Base-by-base conservation (phyloP, 169 alveolate species). In the Miamiensis avidus region DNA sequence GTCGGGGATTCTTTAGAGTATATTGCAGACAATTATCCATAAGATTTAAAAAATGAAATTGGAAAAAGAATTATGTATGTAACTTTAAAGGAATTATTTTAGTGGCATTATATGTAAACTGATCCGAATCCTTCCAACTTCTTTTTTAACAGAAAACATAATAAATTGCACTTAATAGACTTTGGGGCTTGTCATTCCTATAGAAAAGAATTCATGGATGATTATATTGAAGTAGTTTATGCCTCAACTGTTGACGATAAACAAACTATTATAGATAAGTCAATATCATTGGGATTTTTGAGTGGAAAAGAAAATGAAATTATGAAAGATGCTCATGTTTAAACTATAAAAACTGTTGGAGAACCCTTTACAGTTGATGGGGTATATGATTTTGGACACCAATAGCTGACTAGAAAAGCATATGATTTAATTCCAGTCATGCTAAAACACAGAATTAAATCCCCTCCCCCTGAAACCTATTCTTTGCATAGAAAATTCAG, bases 111-210 rank as follows among this genome's bases (percentile, higher is more conserved):
- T 73, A 94, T 94, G 97, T 78, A 94, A 74, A 92, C 97, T 32
- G 97, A 94, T 85, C 97, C 97, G 0, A 94, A 94, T 83, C 97
- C 97, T 26, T 94, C 95, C 0, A 94, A 94, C 65, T 94, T 89
- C 85, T 88, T 89, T 34, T 94, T 88, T 65, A 95, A 94, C 73
- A 49, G 81, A n/a, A 73, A 89, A 28, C 76, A 65, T 25, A 74
- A 90, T 33, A 85, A 87, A 69, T 81, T 94, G 1, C 81, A 89
- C 33, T 73, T 94, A 34, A 75, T 94, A 31, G 97, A 94, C 81
- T 92, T 94, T 83, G 97, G 97, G 27, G 93, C 96, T 20, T 94
- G 89, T 1, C 86, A 89, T 72, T 86, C 84, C n/a, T 94, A 87
- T 76, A 78, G 82, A 31, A 34, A 87, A 32, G 76, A 83, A 16